phyloP scores from a whole-genome alignment of 1,139 yeast species.

The Blastobotrys serpentis region DNA sequence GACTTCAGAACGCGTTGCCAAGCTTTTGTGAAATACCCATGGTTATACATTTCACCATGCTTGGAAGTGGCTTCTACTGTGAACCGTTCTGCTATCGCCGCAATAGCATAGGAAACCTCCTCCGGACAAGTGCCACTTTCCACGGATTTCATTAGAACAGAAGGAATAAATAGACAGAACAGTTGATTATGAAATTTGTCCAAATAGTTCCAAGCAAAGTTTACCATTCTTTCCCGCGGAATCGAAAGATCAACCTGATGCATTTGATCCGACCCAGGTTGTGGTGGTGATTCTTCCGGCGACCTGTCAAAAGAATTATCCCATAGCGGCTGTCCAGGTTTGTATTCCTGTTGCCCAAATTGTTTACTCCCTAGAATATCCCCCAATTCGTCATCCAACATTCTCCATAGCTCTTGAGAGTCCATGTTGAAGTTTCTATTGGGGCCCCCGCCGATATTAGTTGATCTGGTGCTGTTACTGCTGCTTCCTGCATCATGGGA shows the following conservation, averaged over 20 bases:
- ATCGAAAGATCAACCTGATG: background rate
- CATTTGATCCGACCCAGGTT: too few species aligned
- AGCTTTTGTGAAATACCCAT: conserved; percentile 1
- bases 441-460: background rate
- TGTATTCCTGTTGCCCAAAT: too few species aligned
- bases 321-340: too few species aligned
- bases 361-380: background rate
- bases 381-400: background rate
- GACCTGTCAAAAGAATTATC: too few species aligned
- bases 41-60: background rate
- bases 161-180: conserved; percentile 1
- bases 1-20: conserved; percentile 2
- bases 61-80: background rate
- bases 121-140: background rate
- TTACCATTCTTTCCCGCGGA: background rate
- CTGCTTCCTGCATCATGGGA: background rate
- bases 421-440: background rate
- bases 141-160: background rate
- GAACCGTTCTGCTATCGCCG: conserved; percentile 6
- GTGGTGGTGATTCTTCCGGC: too few species aligned
- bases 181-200: conserved; percentile 7
- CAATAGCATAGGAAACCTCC: conserved; percentile 6
- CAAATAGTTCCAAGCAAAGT: conserved; percentile 7
- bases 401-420: background rate
- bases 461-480: background rate